Percentiles rank a stretch among this genome's conserved stretches.
Evolutionary conservation across 495 filamentous ascomycete genomes (phyloP).

Genomic region (Neurospora intermedia): DNA sequence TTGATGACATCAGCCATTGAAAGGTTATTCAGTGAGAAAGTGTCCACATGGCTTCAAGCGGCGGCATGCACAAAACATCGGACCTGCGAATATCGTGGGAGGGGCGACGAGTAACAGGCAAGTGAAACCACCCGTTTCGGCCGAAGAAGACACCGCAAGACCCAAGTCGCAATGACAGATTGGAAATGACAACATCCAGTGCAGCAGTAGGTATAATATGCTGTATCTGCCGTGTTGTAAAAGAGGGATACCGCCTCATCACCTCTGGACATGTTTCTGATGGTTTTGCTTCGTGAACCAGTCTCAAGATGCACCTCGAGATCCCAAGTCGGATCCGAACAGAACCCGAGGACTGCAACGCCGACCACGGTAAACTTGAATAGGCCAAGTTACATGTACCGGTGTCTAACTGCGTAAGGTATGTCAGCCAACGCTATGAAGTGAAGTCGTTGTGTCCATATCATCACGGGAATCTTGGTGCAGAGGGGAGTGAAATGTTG

Average conservation of each 20-base stretch:
- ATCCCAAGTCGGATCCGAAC: background rate
- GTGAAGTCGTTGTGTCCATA: background rate
- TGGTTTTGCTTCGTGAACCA: background rate
- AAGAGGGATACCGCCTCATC: background rate
- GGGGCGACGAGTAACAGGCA: background rate
- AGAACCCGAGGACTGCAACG: background rate
- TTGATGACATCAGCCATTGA: background rate
- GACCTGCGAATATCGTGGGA: background rate
- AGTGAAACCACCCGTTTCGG: background rate
- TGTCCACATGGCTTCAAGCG: background rate
- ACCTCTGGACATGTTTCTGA: background rate
- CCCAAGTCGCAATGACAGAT: too few relatives aligned
- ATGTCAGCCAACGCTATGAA: background rate
- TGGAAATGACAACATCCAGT: background rate
- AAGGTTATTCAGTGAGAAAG: fast-evolving
- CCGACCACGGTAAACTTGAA: background rate
- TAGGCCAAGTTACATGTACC: background rate
- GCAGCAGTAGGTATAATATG: background rate
- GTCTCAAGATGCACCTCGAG: background rate
- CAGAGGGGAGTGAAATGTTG: background rate
- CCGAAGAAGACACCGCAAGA: background rate
- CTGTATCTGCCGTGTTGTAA: background rate
- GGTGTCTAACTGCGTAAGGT: background rate
- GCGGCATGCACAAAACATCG: background rate
- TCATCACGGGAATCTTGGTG: background rate